These are phyloP conservation scores for Filosporella fistucella DNA, from an alignment of 495 filamentous ascomycete species.

Conservation along the genomic window DNA sequence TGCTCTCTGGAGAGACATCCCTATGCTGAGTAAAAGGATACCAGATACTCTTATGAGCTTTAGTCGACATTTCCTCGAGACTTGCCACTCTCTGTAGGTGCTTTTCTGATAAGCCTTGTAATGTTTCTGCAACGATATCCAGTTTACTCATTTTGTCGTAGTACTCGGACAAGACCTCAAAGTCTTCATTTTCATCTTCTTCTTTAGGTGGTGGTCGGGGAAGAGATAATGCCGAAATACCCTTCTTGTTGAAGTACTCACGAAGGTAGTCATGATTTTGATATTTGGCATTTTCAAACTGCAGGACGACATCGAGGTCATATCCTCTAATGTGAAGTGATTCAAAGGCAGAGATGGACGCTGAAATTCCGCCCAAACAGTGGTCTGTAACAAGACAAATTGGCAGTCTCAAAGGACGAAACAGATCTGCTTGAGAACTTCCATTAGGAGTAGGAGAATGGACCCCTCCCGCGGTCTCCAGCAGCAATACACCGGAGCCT, in stretches of 20 bases:
- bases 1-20: slow-evolving; percentile 49
- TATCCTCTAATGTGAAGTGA: slow-evolving; percentile 69
- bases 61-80: slow-evolving; percentile 51
- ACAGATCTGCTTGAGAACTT: slow-evolving; percentile 71
- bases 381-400: slow-evolving; percentile 69
- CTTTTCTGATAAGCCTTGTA: slow-evolving; percentile 30
- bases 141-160: slow-evolving; percentile 44
- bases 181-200: slow-evolving; percentile 32
- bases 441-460: slow-evolving; percentile 70
- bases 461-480: slow-evolving; percentile 76
- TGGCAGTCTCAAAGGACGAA: slow-evolving; percentile 63
- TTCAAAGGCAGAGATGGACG: slow-evolving; percentile 72
- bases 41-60: slow-evolving; percentile 62
- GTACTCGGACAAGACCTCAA: slow-evolving; percentile 52
- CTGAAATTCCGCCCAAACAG: slow-evolving; percentile 67
- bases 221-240: slow-evolving; percentile 48
- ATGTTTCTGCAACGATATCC: slow-evolving; percentile 36
- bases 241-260: slow-evolving; percentile 55
- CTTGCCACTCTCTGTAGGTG: slow-evolving; percentile 48
- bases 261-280: slow-evolving; percentile 60
- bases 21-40: slow-evolving; percentile 79
- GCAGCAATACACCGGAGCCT: slow-evolving; percentile 39
- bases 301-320: slow-evolving; percentile 59
- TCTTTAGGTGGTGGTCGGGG: slow-evolving; percentile 45
- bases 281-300: slow-evolving; percentile 59